These are phyloP conservation scores for Stagonosporopsis chrysanthemi DNA, from an alignment of 2,329 filamentous ascomycete genomes.

Conservation along the genomic window DNA sequence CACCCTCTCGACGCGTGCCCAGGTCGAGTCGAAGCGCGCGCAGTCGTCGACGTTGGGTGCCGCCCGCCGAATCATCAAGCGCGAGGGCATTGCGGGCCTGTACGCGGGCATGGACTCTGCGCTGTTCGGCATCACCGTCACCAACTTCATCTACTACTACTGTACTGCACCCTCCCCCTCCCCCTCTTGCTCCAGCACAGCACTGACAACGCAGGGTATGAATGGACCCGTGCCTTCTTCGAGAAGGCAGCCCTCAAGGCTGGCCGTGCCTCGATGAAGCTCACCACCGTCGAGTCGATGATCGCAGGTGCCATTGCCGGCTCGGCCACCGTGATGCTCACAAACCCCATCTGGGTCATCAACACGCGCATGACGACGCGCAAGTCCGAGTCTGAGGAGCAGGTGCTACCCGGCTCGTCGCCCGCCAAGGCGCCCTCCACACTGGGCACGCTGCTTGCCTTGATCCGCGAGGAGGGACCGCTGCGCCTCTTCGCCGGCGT, in stretches of 20 bases:
- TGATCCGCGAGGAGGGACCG: conserved; percentile 85
- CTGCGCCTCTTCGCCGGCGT: conserved; percentile 89
- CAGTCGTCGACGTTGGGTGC: conserved; percentile 85
- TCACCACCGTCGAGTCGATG: conserved; percentile 93
- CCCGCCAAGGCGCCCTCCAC: conserved; percentile 71
- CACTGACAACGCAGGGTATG: conserved; percentile 70
- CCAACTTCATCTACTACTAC: conserved; percentile 99
- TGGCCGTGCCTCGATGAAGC: conserved; percentile 77
- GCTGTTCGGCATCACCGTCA: conserved; percentile 96
- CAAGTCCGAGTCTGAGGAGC: conserved; percentile 63
- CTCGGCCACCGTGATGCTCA: conserved; percentile 91
- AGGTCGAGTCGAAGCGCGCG: conserved; percentile 95
- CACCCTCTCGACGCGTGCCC: conserved; percentile 94
- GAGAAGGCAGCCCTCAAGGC: conserved; percentile 76
- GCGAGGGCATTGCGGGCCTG: conserved; percentile 87
- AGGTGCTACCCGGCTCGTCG: conserved; percentile 50
- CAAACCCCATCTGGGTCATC: conserved; percentile 98
- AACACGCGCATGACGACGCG: conserved; percentile 98
- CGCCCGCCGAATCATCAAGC: conserved; percentile 83
- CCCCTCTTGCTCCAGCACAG: not conserved
- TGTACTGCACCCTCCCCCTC: conserved; percentile 58
- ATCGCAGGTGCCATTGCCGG: conserved; percentile 93
- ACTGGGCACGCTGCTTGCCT: conserved; percentile 78
- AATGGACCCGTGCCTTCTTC: conserved; percentile 92
- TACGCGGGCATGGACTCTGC: conserved; percentile 94